These are phyloP conservation scores for Quercus mongolica DNA, from an alignment of 306 rosid genomes.

Conservation along the genomic window DNA sequence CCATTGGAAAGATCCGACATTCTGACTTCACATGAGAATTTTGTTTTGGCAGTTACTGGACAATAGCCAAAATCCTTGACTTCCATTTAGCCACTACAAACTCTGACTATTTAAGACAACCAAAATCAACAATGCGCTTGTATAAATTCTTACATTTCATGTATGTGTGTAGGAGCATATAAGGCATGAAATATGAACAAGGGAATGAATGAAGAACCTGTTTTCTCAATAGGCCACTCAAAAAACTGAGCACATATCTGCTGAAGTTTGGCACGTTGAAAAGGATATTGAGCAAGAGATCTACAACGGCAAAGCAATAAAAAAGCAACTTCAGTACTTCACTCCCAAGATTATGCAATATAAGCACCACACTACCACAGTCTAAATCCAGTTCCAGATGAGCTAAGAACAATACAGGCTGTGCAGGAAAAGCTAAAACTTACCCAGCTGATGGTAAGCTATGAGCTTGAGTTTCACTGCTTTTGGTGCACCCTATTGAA, in stretches of 20 bases:
- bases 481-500: constrained; percentile 7
- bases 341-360: neutral
- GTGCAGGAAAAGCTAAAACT: neutral
- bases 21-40: neutral
- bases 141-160: neutral
- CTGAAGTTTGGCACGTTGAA: constrained; percentile 57
- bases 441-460: neutral
- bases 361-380: neutral
- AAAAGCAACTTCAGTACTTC: neutral
- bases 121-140: neutral
- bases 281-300: constrained; percentile 57
- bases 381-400: neutral
- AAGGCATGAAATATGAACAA: neutral
- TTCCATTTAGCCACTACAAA: neutral
- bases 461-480: neutral
- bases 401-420: neutral
- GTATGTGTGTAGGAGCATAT: neutral
- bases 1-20: neutral
- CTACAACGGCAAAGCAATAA: constrained; percentile 30
- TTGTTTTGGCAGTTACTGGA: neutral
- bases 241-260: constrained; percentile 57
- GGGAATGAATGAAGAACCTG: constrained; percentile 49
- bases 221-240: constrained; percentile 69
- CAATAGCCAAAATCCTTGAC: neutral
- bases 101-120: neutral